Conservation (phyloP, 169 alveolate genomes). For the Plasmodium yoelii region DNA sequence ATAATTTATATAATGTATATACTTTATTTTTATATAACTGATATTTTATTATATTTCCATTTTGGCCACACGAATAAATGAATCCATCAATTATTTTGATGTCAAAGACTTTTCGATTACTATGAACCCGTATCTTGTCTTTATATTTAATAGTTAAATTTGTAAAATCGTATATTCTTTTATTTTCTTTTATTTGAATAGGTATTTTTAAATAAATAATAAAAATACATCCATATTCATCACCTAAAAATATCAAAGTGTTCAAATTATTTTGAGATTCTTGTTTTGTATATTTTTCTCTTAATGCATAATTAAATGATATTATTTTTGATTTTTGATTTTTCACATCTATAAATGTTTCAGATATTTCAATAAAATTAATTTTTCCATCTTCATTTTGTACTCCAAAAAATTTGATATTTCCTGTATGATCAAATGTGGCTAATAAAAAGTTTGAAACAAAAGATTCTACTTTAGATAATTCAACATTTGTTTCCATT, state of each 20-base stretch:
- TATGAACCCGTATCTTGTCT: conserved; percentile 57
- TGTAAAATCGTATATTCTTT: conserved; percentile 23
- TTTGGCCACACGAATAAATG: conserved; percentile 70
- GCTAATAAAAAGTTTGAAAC: conserved; percentile 5
- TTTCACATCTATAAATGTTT: conserved; percentile 61
- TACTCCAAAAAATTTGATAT: conserved; percentile 18
- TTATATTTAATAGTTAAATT: conserved; percentile 14
- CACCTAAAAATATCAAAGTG: conserved; percentile 46
- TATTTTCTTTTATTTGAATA: conserved; percentile 1
- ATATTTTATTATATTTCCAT: conserved; percentile 56
- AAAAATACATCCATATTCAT: conserved; percentile 75
- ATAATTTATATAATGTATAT: conserved; percentile 50
- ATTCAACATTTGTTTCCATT: background rate
- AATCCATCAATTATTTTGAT: conserved; percentile 49
- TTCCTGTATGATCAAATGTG: conserved; percentile 53
- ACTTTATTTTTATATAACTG: conserved; percentile 56
- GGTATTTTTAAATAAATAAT: conserved; percentile 53
- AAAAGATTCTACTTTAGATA: background rate
- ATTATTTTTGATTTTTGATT: conserved; percentile 65
- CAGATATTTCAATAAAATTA: background rate
- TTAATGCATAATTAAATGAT: conserved; percentile 40
- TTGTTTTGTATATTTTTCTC: conserved; percentile 28
- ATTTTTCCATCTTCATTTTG: conserved; percentile 1
- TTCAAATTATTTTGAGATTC: conserved; percentile 10
- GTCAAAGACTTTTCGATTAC: conserved; percentile 70